Base-by-base conservation (phyloP, 768 basidiomycete genomes). In the Tulasnella calospora region DNA sequence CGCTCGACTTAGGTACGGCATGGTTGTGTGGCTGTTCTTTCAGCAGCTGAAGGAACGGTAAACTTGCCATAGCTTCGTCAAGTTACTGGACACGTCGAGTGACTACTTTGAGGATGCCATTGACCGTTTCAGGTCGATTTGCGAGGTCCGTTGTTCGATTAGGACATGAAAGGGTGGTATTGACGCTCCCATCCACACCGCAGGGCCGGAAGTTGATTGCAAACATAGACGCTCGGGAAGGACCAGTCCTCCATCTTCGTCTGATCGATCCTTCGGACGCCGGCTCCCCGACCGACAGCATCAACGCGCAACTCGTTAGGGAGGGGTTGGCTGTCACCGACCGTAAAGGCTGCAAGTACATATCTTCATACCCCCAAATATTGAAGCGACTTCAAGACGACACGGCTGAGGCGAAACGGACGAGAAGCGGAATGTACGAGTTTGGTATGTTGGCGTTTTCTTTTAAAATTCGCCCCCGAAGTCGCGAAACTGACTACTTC, bases 171-270 rank as follows among this genome's bases (percentile, higher is more conserved):
- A 73, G 8, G 44, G 35, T 33, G n/a, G 7, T 41, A 19, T 36
- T 41, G 35, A 35, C n/a, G 46, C 55, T 73, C 23, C 33, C 71
- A 4, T 38, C 73, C 17, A 0, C 38, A 27, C n/a, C n/a, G 23
- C 78, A 86, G 83, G 95, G 94, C n/a, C 92, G 95, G 75, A 96
- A 96, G 82, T 88, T 99, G n/a, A 87, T 99, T 72, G 98, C 96
- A n/a, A 98, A 96, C 85, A 87, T 96, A 78, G 98, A 99, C 84
- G 89, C 92, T 82, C 91, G 87, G 82, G 97, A 98, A 82, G 92
- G 93, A 35, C 81, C 88, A 30, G 82, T 91, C 0, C 86, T 96
- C 38, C 95, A 98, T 84, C 89, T 99, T 76, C 93, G 97, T 71
- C 89, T 99, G 46, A 97, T 98, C 80, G 96, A 99, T 83, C 94